These are phyloP conservation scores for Clonostachys solani DNA, from an alignment of 2,329 filamentous ascomycete species.

Conservation along the genomic window DNA sequence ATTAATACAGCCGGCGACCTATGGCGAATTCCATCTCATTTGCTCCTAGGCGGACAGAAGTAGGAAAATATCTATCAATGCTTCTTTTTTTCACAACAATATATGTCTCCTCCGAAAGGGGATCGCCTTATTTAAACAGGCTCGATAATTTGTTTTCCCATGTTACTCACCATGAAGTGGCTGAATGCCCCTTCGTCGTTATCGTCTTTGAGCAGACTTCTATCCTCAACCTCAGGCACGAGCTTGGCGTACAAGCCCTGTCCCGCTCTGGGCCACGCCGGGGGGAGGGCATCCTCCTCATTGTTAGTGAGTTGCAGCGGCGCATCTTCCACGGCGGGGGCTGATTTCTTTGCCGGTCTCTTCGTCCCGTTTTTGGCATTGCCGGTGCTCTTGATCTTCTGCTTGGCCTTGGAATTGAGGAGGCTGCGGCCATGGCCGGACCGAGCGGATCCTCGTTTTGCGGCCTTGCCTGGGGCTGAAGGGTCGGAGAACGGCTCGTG, in stretches of 20 bases:
- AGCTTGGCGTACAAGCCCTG: slow-evolving; percentile 33
- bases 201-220: slow-evolving; percentile 26
- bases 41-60: no score
- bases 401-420: slow-evolving; percentile 4
- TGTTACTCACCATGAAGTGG: slow-evolving; percentile 32
- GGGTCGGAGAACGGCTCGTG: slow-evolving; percentile 9
- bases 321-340: slow-evolving; percentile 17
- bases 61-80: no score
- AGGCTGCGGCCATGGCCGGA: slow-evolving; percentile 4
- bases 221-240: slow-evolving; percentile 28
- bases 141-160: slow-evolving; percentile 28
- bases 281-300: slow-evolving; percentile 25
- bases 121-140: slow-evolving; percentile 12
- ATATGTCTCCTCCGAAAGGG: not conserved
- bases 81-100: not conserved
- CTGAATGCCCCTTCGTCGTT: slow-evolving; percentile 38
- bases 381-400: slow-evolving; percentile 2
- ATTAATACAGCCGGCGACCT: no score
- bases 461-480: not conserved
- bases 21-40: no score
- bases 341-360: not conserved
- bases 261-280: slow-evolving; percentile 32
- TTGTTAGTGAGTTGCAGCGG: slow-evolving; percentile 9
- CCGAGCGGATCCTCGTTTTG: not conserved
- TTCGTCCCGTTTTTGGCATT: not conserved